phyloP scores from a whole-genome alignment of 2,329 filamentous ascomycete genomes.

The Plenodomus tracheiphilus region DNA sequence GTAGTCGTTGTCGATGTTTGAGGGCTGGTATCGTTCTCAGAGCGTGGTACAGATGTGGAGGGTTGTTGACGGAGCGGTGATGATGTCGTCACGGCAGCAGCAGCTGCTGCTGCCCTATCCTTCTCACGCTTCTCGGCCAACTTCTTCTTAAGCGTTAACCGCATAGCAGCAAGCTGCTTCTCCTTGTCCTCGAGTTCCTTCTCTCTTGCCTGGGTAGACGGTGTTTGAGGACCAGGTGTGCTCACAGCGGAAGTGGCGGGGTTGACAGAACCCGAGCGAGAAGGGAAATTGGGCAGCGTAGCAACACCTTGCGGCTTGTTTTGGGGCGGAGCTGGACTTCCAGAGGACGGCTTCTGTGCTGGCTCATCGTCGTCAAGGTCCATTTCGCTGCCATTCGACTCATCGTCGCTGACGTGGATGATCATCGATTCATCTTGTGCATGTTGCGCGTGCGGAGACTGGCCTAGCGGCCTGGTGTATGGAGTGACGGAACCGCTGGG shows the following conservation, averaged over 20 bases:
- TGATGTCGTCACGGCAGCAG: slow-evolving; percentile 6
- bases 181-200: slow-evolving; percentile 54
- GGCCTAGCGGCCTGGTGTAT: slow-evolving; percentile 65
- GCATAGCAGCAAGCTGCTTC: slow-evolving; percentile 53
- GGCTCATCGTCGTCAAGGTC: slow-evolving; percentile 62
- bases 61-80: slow-evolving; percentile 3
- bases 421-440: slow-evolving; percentile 69
- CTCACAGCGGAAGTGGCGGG: slow-evolving; percentile 29
- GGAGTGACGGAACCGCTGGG: slow-evolving; percentile 28
- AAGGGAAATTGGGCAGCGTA: slow-evolving; percentile 28
- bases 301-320: slow-evolving; percentile 14
- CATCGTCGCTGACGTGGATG: slow-evolving; percentile 83
- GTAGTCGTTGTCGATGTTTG: not conserved
- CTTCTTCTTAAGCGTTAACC: slow-evolving; percentile 31
- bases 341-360: not conserved
- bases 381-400: slow-evolving; percentile 65
- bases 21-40: slow-evolving; percentile 2
- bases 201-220: slow-evolving; percentile 40
- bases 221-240: slow-evolving; percentile 43
- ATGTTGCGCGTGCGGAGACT: slow-evolving; percentile 52
- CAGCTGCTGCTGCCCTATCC: slow-evolving; percentile 17
- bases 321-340: slow-evolving; percentile 11
- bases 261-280: slow-evolving; percentile 26
- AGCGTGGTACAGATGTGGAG: slow-evolving; percentile 1
- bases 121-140: slow-evolving; percentile 29